Conservation (phyloP, 2,329 filamentous ascomycete genomes). For the Colletotrichum sidae region DNA sequence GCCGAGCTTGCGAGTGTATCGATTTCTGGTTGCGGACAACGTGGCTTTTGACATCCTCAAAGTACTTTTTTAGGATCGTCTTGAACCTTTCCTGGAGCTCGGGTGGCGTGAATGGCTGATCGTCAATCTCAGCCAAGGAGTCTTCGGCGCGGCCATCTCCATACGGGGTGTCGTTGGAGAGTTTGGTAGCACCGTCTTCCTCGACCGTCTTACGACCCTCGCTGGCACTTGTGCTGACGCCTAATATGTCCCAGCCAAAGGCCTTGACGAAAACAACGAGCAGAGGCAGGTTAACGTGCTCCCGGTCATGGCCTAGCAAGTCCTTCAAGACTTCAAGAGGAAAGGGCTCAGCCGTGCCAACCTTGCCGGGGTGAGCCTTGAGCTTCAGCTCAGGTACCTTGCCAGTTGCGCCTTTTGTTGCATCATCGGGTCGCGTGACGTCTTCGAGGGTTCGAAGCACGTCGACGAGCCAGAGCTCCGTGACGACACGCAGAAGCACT, state of each 20-base stretch:
- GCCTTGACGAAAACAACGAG: conserved; percentile 96
- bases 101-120: conserved; percentile 78
- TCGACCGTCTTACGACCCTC: conserved; percentile 88
- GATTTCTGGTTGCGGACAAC: conserved; percentile 92
- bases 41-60: conserved; percentile 92
- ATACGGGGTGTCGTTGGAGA: conserved; percentile 40
- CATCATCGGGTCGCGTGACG: conserved; percentile 70
- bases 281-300: conserved; percentile 90
- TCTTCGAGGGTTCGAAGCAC: conserved; percentile 84
- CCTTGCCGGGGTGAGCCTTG: conserved; percentile 67
- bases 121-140: conserved; percentile 51
- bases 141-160: conserved; percentile 21
- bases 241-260: conserved; percentile 95
- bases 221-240: conserved; percentile 76
- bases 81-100: conserved; percentile 88
- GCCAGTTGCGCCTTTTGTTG: conserved; percentile 68
- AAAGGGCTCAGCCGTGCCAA: conserved; percentile 85
- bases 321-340: conserved; percentile 98
- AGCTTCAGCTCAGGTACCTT: conserved; percentile 73
- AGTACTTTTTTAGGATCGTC: conserved; percentile 86
- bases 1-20: conserved; percentile 85
- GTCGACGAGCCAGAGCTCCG: conserved; percentile 94
- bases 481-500: conserved; percentile 87
- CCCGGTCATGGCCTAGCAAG: conserved; percentile 90
- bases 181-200: conserved; percentile 78